A percentile compares a stretch with the other conserved stretches of the same genome.
These are phyloP conservation scores for Triticum urartu DNA, from an alignment of 176 grass and related monocot genomes.

Conservation along the genomic window DNA sequence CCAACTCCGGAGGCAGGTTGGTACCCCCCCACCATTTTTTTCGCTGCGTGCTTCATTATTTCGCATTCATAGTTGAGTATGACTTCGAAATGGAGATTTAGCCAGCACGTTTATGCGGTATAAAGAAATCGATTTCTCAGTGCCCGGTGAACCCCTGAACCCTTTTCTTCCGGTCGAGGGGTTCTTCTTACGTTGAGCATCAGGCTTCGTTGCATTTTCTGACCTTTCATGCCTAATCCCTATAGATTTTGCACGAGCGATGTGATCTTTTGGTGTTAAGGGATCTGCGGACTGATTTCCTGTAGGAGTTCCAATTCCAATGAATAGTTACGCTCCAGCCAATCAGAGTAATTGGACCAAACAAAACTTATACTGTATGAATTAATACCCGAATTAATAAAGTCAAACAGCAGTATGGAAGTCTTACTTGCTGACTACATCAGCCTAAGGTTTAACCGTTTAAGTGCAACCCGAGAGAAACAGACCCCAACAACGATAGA, in stretches of 20 bases:
- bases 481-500: too few relatives aligned
- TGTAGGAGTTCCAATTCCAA: conserved; percentile 38
- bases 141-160: conserved; percentile 37
- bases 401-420: not conserved
- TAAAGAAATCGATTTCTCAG: not conserved
- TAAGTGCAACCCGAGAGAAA: too few relatives aligned
- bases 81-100: not conserved
- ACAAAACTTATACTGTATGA: not conserved
- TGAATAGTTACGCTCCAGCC: conserved; percentile 17
- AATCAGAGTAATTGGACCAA: not conserved
- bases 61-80: not conserved
- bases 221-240: conserved; percentile 70
- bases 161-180: conserved; percentile 49
- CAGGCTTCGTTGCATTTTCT: conserved; percentile 57
- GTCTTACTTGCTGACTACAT: too few relatives aligned
- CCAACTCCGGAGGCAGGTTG: conserved; percentile 72
- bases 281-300: conserved; percentile 58
- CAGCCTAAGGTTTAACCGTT: too few relatives aligned
- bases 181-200: conserved; percentile 57
- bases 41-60: not conserved
- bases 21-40: not conserved
- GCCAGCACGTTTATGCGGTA: not conserved
- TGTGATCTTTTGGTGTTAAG: conserved; percentile 50
- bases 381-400: not conserved
- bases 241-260: conserved; percentile 49